phyloP scores from a whole-genome alignment of 306 rosid species.

The Vicia faba region DNA sequence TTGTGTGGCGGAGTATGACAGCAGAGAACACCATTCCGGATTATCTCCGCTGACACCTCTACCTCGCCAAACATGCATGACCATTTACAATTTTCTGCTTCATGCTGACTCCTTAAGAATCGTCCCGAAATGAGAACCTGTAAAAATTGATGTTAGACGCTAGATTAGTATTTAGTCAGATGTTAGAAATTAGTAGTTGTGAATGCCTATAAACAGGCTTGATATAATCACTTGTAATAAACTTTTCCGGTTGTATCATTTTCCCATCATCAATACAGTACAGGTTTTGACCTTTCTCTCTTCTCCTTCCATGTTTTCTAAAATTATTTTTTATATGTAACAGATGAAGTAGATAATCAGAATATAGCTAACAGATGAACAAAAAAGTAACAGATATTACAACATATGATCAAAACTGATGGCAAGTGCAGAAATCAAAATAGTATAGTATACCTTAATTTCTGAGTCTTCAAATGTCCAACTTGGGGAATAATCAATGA shows the following conservation, averaged over 20 bases:
- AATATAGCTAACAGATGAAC: slow-evolving; percentile 26
- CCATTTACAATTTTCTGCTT: slow-evolving; percentile 63
- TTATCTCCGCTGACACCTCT: slow-evolving; percentile 78
- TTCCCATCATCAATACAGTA: background rate
- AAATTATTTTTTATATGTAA: background rate
- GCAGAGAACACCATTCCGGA: slow-evolving; percentile 66
- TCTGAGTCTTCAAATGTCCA: slow-evolving; percentile 72
- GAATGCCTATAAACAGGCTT: background rate
- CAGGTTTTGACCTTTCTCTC: background rate
- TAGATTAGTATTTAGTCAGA: background rate
- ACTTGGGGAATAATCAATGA: slow-evolving; percentile 78
- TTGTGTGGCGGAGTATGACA: slow-evolving; percentile 79
- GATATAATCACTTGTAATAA: background rate
- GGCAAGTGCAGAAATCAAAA: slow-evolving; percentile 29
- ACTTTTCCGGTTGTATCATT: background rate
- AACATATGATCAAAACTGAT: slow-evolving; percentile 28
- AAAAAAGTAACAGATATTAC: slow-evolving; percentile 2
- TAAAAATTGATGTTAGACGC: background rate
- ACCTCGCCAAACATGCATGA: slow-evolving; percentile 93
- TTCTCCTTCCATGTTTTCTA: background rate
- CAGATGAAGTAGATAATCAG: slow-evolving; percentile 19
- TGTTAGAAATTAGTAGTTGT: background rate
- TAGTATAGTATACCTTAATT: slow-evolving; percentile 63
- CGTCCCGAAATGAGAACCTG: slow-evolving; percentile 80
- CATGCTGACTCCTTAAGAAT: slow-evolving; percentile 61